These are phyloP conservation scores for Moesziomyces globuligerus DNA, from an alignment of 1,284 basidiomycete genomes.

Conservation along the genomic window DNA sequence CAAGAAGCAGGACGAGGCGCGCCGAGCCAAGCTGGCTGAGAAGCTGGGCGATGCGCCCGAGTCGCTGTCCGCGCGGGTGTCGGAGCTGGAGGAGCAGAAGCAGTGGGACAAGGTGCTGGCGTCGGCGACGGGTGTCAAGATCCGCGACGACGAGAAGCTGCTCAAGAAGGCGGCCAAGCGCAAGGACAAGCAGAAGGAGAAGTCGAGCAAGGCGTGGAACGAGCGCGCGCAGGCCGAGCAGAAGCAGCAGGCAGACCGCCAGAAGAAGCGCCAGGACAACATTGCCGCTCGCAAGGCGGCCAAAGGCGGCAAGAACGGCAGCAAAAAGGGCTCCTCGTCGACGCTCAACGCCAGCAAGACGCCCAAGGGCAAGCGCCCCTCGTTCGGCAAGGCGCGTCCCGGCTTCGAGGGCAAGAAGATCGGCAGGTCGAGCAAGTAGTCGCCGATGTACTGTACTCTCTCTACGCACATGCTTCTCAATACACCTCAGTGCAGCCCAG, in stretches of 20 bases:
- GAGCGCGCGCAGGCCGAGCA: slow-evolving; percentile 52
- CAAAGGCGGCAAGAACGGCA: slow-evolving; percentile 42
- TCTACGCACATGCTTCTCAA: no score
- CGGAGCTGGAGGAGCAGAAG: slow-evolving; percentile 47
- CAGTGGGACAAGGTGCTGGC: slow-evolving; percentile 63
- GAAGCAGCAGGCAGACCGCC: slow-evolving; percentile 55
- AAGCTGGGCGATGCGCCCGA: slow-evolving; percentile 46
- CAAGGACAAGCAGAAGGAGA: slow-evolving; percentile 61
- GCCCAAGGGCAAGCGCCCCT: slow-evolving; percentile 31
- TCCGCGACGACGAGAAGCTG: slow-evolving; percentile 63
- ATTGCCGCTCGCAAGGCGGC: slow-evolving; percentile 53
- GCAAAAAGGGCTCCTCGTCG: slow-evolving; percentile 30
- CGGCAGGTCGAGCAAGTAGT: slow-evolving; percentile 39
- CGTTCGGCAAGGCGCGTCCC: slow-evolving; percentile 52
- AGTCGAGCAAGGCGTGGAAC: slow-evolving; percentile 61
- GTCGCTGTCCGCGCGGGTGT: slow-evolving; percentile 42
- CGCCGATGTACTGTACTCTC: neutral
- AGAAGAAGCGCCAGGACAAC: slow-evolving; percentile 64
- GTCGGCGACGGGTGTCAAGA: slow-evolving; percentile 61
- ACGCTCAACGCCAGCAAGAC: slow-evolving; percentile 39
- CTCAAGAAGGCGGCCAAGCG: slow-evolving; percentile 62
- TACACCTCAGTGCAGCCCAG: neutral
- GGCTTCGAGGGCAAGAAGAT: slow-evolving; percentile 61
- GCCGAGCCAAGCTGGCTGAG: slow-evolving; percentile 40
- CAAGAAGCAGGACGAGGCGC: slow-evolving; percentile 53